These are phyloP conservation scores for Phytophthora agathidicida DNA, from an alignment of 352 stramenopile species.

Conservation along the genomic window DNA sequence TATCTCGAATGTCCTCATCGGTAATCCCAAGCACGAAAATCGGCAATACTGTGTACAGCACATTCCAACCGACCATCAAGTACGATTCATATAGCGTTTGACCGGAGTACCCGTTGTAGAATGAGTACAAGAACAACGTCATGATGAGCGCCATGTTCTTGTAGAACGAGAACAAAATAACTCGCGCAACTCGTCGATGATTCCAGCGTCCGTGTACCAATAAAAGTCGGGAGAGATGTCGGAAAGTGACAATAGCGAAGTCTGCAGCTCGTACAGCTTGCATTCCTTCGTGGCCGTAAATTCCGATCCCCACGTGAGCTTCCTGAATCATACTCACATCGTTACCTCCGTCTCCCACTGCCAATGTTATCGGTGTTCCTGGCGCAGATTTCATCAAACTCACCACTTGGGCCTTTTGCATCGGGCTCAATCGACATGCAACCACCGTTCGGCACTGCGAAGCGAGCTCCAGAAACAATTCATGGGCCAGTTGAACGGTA, in stretches of 20 bases:
- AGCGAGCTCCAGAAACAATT: constrained; percentile 85
- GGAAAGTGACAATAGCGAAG: constrained; percentile 87
- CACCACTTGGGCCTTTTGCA: constrained; percentile 94
- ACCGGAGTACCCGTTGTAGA: constrained; percentile 92
- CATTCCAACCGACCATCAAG: constrained; percentile 94
- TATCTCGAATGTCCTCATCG: constrained; percentile 84
- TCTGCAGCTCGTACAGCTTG: constrained; percentile 85
- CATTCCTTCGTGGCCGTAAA: constrained; percentile 98
- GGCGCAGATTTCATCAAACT: constrained; percentile 91
- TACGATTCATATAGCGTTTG: constrained; percentile 90
- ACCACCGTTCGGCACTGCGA: constrained; percentile 89
- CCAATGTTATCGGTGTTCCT: constrained; percentile 88
- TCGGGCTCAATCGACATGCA: constrained; percentile 87
- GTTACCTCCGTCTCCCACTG: constrained; percentile 99
- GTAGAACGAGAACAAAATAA: constrained; percentile 91
- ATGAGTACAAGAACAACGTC: constrained; percentile 89
- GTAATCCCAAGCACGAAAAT: constrained; percentile 91
- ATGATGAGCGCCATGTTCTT: constrained; percentile 95
- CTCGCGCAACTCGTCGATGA: constrained; percentile 74
- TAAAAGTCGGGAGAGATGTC: constrained; percentile 76
- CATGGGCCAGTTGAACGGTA: constrained; percentile 41
- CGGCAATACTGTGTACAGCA: constrained; percentile 94
- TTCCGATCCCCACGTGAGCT: constrained; percentile 98
- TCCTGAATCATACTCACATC: constrained; percentile 99
- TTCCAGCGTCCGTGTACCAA: constrained; percentile 89